Conservation (phyloP, 2,329 filamentous ascomycete species). For the Tetracladium maxilliforme region DNA sequence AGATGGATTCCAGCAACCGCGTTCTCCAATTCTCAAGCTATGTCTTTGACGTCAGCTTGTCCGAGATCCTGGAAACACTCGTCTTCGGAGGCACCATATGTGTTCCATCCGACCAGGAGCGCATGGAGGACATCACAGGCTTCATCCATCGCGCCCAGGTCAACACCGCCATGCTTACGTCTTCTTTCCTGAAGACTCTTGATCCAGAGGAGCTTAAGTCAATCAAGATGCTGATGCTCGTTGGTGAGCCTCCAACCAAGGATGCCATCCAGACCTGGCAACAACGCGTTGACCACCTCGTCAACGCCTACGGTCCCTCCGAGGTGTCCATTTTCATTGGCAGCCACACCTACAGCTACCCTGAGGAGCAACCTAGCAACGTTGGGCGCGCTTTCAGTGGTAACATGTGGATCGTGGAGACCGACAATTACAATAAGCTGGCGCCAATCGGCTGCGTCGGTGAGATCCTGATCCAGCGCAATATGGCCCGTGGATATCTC, state of each 20-base stretch:
- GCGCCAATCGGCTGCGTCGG: slow-evolving; percentile 3
- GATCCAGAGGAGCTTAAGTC: slow-evolving; percentile 5
- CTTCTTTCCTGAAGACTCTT: slow-evolving; percentile 6
- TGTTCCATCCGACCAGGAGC: slow-evolving; percentile 7
- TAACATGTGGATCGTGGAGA: neutral
- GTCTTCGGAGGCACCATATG: slow-evolving; percentile 8
- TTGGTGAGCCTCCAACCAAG: slow-evolving; percentile 4
- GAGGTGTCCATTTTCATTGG: slow-evolving; percentile 6
- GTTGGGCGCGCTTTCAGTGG: too few species aligned
- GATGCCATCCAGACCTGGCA: slow-evolving; percentile 3
- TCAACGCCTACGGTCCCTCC: slow-evolving; percentile 6
- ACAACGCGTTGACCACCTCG: slow-evolving; percentile 7
- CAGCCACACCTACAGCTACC: too few species aligned
- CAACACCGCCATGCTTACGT: slow-evolving; percentile 7
- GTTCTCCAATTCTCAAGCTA: slow-evolving; percentile 7
- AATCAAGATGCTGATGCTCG: slow-evolving; percentile 5
- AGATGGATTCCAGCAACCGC: slow-evolving; percentile 1
- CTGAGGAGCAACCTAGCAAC: too few species aligned
- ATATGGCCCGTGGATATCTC: slow-evolving; percentile 48
- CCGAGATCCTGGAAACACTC: slow-evolving; percentile 9
- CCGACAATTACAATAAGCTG: neutral
- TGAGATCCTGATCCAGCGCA: slow-evolving; percentile 18
- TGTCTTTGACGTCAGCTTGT: slow-evolving; percentile 7
- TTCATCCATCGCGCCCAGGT: slow-evolving; percentile 6
- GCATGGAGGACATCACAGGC: slow-evolving; percentile 6